Percentiles rank a stretch among this genome's conserved stretches.
Evolutionary conservation across 83 land plant species (phyloP).

Genomic region (Larix sibirica): DNA sequence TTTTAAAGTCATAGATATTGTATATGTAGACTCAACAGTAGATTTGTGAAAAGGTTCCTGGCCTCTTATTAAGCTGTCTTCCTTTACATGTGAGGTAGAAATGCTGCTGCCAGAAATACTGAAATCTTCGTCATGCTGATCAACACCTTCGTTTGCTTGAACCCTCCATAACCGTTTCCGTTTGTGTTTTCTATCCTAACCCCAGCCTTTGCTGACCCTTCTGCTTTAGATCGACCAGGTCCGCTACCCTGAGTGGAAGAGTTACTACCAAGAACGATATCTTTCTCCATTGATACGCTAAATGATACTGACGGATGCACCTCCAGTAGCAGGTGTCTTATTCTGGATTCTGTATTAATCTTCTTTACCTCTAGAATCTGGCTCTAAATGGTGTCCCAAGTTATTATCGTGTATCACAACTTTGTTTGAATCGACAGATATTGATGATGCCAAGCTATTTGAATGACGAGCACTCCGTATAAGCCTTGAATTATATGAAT

Average conservation of each 20-base stretch:
- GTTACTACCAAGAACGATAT: no score
- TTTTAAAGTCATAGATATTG: no score
- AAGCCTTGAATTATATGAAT: not conserved
- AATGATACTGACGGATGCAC: no score
- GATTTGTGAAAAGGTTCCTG: not conserved
- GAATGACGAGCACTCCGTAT: not conserved
- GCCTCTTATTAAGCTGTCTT: not conserved
- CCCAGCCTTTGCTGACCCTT: not conserved
- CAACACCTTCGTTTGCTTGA: not conserved
- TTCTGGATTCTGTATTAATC: not conserved
- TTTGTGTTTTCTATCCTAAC: not conserved
- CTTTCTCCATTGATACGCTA: no score
- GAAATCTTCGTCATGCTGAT: not conserved
- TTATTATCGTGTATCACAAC: no score
- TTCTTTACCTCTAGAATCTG: not conserved
- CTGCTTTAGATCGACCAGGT: not conserved
- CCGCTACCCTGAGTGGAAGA: no score
- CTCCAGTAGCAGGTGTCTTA: not conserved
- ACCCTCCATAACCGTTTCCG: not conserved
- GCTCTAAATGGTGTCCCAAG: not conserved
- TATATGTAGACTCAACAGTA: not conserved
- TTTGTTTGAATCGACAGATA: not conserved
- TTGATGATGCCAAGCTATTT: not conserved
- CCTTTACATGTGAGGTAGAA: slow-evolving; percentile 1
- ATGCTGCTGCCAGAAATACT: slow-evolving; percentile 1